Conservation (phyloP, 1,139 yeast species). For the Debaryomyces sp. region DNA sequence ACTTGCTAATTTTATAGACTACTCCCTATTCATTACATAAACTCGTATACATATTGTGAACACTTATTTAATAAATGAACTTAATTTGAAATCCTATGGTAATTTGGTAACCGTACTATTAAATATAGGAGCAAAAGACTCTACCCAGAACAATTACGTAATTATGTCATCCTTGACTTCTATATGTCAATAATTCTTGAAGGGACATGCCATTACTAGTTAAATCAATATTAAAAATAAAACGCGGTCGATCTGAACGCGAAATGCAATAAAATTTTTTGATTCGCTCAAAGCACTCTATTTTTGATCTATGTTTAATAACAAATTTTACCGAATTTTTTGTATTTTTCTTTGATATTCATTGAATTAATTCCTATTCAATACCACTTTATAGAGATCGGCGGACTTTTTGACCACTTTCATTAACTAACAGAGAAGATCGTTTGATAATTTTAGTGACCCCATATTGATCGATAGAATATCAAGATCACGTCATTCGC, state of each 20-base stretch:
- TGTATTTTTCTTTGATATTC: neutral
- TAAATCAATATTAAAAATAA: neutral
- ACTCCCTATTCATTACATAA: neutral
- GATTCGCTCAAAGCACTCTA: neutral
- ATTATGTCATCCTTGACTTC: neutral
- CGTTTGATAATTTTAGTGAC: neutral
- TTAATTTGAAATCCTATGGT: neutral
- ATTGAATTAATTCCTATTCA: neutral
- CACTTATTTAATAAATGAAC: neutral
- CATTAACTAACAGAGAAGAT: neutral
- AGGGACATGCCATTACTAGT: neutral
- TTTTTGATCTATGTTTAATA: neutral
- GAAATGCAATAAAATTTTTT: neutral
- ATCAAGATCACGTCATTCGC: neutral
- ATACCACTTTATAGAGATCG: neutral
- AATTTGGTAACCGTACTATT: neutral
- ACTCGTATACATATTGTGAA: neutral
- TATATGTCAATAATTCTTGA: neutral
- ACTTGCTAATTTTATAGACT: neutral
- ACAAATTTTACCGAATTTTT: neutral
- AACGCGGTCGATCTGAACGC: conserved; percentile 1
- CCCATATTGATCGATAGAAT: neutral
- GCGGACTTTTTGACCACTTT: neutral
- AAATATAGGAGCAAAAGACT: neutral
- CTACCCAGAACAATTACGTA: neutral